Base-by-base conservation (phyloP, 2,329 filamentous ascomycete species). In the Pezicula radicicola region DNA sequence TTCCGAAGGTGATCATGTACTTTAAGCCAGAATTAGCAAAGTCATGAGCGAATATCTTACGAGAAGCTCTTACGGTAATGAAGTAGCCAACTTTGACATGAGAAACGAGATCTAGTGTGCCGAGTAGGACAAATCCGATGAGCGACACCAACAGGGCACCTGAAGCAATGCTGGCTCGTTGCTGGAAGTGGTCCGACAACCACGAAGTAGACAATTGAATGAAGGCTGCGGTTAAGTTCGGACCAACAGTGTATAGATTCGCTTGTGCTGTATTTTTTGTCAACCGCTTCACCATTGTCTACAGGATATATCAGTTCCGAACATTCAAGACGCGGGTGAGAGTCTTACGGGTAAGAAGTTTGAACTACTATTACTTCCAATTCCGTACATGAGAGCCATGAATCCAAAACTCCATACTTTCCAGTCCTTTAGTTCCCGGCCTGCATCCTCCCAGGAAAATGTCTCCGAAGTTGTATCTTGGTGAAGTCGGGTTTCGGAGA, bases 201-300 rank as follows among this genome's bases (percentile, higher is more conserved):
- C 89, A 91, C 0, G 86, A 87, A 1, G 91, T 73, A 6, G 90
- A 68, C 0, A 91, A 73, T 6, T 91, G 74, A 75, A 90, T 84
- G 2, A 80, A 78, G 0, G 88, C 87, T 1, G 88, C 88, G 0
- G 81, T 82, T 37, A 89, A 77, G 61, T 91, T 91, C 2, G 88
- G 88, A 0, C 88, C 88, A 0, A 91, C 87, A 0, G 88, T 91
- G 69, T 88, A 90, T 1, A 92, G 75, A 60, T 92, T 91, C 1
- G 88, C 90, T 65, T 30, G 7, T 3, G 19, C 16, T 40, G 19
- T 48, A 27, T 35, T 25, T 28, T 48, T 1, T 25, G 36, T 48
- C 35, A 44, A 52, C 36, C 28, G 41, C 21, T 43, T 25, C 16
- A 43, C 15, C 41, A 43, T 43, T 7, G 41, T 55, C 41, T 43